These are phyloP conservation scores for Rhizopogon vesiculosus DNA, from an alignment of 768 basidiomycete species.

Conservation along the genomic window DNA sequence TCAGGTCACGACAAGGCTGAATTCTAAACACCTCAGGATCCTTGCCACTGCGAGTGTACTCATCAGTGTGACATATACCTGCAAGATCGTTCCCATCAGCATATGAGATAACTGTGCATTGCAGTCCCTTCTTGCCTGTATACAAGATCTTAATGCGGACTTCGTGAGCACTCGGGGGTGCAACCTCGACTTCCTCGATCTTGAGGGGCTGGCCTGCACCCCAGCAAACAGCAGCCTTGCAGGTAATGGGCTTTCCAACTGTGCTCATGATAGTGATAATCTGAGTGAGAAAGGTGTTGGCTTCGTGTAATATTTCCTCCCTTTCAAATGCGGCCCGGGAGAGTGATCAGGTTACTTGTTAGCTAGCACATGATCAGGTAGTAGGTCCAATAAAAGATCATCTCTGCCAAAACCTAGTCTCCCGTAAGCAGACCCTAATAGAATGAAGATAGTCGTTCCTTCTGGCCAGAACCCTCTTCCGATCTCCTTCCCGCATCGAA, in stretches of 20 bases:
- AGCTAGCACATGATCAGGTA: constrained; percentile 1
- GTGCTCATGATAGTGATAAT: constrained; percentile 54
- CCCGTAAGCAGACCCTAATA: no score
- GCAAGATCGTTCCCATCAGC: constrained; percentile 5
- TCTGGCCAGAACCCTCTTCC: no score
- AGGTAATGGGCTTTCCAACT: constrained; percentile 69
- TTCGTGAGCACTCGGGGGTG: constrained; percentile 85
- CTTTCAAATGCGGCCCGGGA: neutral
- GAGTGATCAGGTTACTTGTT: constrained; percentile 1
- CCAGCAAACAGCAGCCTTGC: constrained; percentile 97
- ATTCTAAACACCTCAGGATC: constrained; percentile 74
- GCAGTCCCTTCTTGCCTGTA: constrained; percentile 52
- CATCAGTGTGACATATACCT: constrained; percentile 98
- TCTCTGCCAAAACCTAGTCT: neutral
- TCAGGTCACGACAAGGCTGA: neutral
- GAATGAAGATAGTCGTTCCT: no score
- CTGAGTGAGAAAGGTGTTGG: constrained; percentile 13
- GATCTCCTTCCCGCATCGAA: neutral
- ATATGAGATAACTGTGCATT: constrained; percentile 3
- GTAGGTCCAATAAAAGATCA: neutral
- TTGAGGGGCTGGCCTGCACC: constrained; percentile 81
- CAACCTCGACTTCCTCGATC: constrained; percentile 91
- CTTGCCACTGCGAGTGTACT: constrained; percentile 93
- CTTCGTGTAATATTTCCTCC: neutral
- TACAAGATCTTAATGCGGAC: constrained; percentile 90